Base-by-base conservation (phyloP, 2,329 filamentous ascomycete species). In the Xylaria sp. region DNA sequence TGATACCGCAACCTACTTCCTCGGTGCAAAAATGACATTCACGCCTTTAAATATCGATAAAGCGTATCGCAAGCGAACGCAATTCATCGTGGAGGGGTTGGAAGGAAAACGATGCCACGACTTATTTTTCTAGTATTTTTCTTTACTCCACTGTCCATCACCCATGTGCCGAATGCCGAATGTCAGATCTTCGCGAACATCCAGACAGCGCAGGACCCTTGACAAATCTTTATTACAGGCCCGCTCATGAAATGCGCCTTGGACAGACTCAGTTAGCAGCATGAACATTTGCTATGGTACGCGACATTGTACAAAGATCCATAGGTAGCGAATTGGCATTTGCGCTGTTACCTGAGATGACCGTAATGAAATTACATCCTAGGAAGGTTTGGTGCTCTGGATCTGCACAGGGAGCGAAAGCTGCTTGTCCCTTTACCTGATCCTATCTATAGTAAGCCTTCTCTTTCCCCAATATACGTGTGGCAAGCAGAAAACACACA, bases 331-430 rank as follows among this genome's bases (percentile, higher is more conserved):
- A 66, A 50, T 57, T 35, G 54, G 54, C 48, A 63, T 29, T 23
- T 25, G 8, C 25, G 25, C 21, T 25, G 25, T 21, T 35, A 35
- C 32, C 32, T 18, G 50, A 42, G 27, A 63, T 54, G 47, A 32
- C 32, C 10, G 25, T 27, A 61, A 57, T 54, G 23, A 55, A 66
- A 66, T 66, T 66, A 16, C 50, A 50, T 50, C 40, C 50, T 9
- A 2, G 25, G 6, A 54, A 59, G n/a, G 10, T 54, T 18, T 23
- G 53, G 53, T 9, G 18, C 21, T 54, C 40, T 21, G 16, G 44
- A 53, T 50, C 23, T 40, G 16, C 44, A 12, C 25, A 51, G 48
- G 23, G 51, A 37, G 4, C 16, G 13, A 50, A n/a, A 63, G 10
- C 13, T 42, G 12, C 53, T 35, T 29, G 16, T 57, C 23, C n/a